Conservation (phyloP, 176 grass and related monocot species). For the Carex kokanica region DNA sequence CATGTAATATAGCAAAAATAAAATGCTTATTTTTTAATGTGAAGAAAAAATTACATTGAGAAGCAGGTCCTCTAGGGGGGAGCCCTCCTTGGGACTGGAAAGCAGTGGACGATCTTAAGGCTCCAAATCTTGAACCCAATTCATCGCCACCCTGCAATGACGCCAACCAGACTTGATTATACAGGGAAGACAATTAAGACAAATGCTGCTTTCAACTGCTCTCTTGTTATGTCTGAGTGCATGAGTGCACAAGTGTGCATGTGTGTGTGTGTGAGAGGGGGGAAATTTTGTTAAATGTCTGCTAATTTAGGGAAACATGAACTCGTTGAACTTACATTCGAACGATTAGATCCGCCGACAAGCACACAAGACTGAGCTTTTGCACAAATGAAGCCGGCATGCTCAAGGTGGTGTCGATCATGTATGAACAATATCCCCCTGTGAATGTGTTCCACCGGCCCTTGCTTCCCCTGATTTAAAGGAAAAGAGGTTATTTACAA, state of each 20-base stretch:
- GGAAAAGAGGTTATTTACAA: conserved; percentile 27
- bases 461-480: conserved; percentile 86
- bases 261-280: too few relatives aligned
- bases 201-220: background rate
- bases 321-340: conserved; percentile 10
- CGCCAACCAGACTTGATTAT: conserved; percentile 20
- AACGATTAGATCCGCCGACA: conserved; percentile 63
- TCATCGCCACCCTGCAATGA: conserved; percentile 50
- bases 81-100: conserved; percentile 68
- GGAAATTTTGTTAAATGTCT: background rate
- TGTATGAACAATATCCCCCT: conserved; percentile 90
- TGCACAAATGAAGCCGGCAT: conserved; percentile 93
- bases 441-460: conserved; percentile 94
- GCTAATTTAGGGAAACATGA: background rate
- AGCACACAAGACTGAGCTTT: conserved; percentile 92
- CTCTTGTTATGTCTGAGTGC: too few relatives aligned
- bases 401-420: conserved; percentile 95
- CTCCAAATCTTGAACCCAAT: conserved; percentile 61
- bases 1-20: background rate
- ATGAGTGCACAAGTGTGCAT: background rate
- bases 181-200: background rate
- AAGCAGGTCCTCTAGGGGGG: conserved; percentile 71
- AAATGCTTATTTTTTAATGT: conserved; percentile 4
- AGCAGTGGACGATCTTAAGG: conserved; percentile 59
- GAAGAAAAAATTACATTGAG: conserved; percentile 51